Base-by-base conservation (phyloP, 495 filamentous ascomycete genomes). In the Pseudotulostoma volvatum region DNA sequence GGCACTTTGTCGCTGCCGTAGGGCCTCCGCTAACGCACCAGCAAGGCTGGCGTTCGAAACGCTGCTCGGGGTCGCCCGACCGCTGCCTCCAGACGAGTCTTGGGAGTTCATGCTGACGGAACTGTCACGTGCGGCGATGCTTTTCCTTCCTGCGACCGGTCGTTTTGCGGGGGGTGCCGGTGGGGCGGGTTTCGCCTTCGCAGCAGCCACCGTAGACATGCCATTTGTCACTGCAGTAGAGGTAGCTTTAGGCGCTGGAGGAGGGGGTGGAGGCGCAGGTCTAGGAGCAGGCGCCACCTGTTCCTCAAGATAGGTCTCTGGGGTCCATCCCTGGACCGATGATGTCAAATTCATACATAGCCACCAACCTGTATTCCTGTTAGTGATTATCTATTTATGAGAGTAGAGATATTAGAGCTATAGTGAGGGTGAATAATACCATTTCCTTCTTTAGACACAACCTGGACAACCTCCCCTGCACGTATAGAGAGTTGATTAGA, bases 301-400 rank as follows among this genome's bases (percentile, higher is more conserved):
- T 60, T 94, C 85, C 53, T 93, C 77, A 4, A 97, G 76, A 49
- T 96, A 97, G 21, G 87, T 80, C 16, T 87, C 81, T 0, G 90
- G 90, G 0, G 86, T 76, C 90, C 90, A 97, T 31, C 85, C 92
- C 60, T 92, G 79, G 14, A 70, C 70, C 4, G 61, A 63, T 2
- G 64, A 57, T 42, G 74, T 63, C 35, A 55, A 55, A 47, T 72
- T 77, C 59, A 83, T 86, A 38, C 77, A 88, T 30, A 94, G 67
- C 86, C 87, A 95, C 92, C 92, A 96, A 33, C 87, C 87, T 93
- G 32, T 19, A 33, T 49, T 43, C 21, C 23, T 9, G 11, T 28
- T 28, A 15, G 41, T 63, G 49, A 63, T 49, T 44, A 13, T 31
- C 37, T 43, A 16, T 37, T 16, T 8, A 23, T 19, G 30, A 40